These are phyloP conservation scores for Chlamydomonas asymmetrica DNA, from an alignment of 139 green algal species.

Conservation along the genomic window DNA sequence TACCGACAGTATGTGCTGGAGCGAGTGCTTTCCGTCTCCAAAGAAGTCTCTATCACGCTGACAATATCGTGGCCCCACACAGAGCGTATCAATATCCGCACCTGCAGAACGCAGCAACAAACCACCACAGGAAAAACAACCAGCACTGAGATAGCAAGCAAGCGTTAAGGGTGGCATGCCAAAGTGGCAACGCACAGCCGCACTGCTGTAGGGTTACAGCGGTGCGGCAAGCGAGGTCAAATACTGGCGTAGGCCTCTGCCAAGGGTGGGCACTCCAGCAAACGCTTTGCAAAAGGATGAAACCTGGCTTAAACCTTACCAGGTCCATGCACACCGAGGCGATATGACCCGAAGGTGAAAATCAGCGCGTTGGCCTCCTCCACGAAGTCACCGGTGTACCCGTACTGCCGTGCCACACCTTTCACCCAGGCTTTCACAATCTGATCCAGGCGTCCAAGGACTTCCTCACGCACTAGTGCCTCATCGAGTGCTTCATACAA, in stretches of 20 bases:
- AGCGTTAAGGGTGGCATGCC: no score
- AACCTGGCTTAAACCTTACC: no score
- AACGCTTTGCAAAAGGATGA: no score
- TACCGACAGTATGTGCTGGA: constrained; percentile 65
- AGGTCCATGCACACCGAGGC: constrained; percentile 92
- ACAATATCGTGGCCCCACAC: constrained; percentile 81
- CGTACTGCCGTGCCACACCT: constrained; percentile 42
- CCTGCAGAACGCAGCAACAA: constrained; percentile 48
- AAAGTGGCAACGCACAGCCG: no score
- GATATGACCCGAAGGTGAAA: constrained; percentile 94
- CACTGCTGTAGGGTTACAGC: no score
- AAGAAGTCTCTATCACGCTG: constrained; percentile 91
- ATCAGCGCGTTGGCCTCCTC: constrained; percentile 85
- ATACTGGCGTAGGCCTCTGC: not conserved
- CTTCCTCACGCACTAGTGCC: constrained; percentile 57
- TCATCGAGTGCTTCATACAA: constrained; percentile 70
- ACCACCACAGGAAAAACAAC: not conserved
- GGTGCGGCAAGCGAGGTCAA: no score
- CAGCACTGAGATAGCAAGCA: no score
- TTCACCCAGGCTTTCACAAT: constrained; percentile 78
- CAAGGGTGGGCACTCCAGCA: not conserved
- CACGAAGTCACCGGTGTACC: constrained; percentile 36
- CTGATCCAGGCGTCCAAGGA: constrained; percentile 54
- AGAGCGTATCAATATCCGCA: constrained; percentile 96
- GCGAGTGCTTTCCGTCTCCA: constrained; percentile 67